Evolutionary conservation across 768 basidiomycete species (phyloP), one percentile per base, ranked within the genome.

Genomic region (Boletus bicolor): DNA sequence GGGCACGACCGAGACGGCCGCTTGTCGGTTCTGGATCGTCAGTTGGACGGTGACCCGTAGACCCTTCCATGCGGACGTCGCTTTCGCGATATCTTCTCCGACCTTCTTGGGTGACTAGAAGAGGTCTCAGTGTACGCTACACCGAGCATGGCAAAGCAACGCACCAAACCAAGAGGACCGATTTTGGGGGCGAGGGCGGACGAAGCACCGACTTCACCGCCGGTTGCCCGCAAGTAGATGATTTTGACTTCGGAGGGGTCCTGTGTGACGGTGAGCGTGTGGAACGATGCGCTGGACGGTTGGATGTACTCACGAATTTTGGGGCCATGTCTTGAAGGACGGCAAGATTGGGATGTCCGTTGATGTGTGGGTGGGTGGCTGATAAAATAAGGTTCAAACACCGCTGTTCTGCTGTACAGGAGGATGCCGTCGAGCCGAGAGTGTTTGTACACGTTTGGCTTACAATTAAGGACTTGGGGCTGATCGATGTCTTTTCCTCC

Each of bases 61-160:
- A 79, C 97, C 97, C 78, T 99, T 99, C 97, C 97, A 99, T 73
- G 87, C 87, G 46, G 86, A 84, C 57, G 97, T 99, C 55, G 96
- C 96, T 76, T 99, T 99, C 67, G 97, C 97, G 73, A 99, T 99
- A 78, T 99, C 97, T 92, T 99, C 97, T 78, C 97, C 97, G 77
- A 99, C 97, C 81, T 98, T 98, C 82, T 99, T 99, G 66, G 97
- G 97, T 56, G 97, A 98, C 97, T 98, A 65, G 48, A 54, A 24
- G 24, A 5, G 2, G 38, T 36, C 35, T 71, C 54, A 70, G 62
- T 34, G 55, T 34, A 53, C 39, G 37, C 36, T 1, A 15, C 39
- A 5, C 19, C 37, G 45, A 26, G 24, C 11, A 26, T 7, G 34
- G 37, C 1, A 26, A 44, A 44, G 34, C 4, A 3, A 77, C 94